Evolutionary conservation across 768 basidiomycete species (phyloP).

Genomic region (Collybia sordida): DNA sequence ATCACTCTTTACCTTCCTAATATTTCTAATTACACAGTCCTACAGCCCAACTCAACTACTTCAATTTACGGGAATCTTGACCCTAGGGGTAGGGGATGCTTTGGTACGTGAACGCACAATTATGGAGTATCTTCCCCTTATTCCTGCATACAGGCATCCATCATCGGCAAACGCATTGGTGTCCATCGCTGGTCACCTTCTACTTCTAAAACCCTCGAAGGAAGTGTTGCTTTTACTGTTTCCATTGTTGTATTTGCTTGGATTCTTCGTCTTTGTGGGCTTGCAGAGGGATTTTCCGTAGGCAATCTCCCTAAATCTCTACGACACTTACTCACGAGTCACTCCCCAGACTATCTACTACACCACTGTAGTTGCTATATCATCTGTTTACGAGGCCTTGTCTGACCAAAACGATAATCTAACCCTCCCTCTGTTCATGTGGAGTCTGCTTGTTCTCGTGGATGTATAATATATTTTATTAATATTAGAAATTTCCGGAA

Average conservation of each 20-base stretch:
- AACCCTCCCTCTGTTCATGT: conserved; percentile 93
- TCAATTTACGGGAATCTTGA: conserved; percentile 83
- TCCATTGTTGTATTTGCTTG: conserved; percentile 73
- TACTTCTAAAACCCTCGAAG: conserved; percentile 89
- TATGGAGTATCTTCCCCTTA: too few relatives aligned
- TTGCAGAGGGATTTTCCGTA: conserved; percentile 78
- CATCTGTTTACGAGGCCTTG: conserved; percentile 83
- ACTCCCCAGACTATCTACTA: conserved; percentile 63
- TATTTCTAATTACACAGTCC: background rate
- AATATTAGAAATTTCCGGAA: conserved; percentile 1
- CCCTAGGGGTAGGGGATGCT: conserved; percentile 92
- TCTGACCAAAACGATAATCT: conserved; percentile 98
- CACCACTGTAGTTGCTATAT: conserved; percentile 54
- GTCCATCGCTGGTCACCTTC: conserved; percentile 80
- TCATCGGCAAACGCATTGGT: conserved; percentile 86
- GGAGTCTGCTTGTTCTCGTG: conserved; percentile 78
- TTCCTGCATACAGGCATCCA: conserved; percentile 67
- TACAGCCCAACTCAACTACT: conserved; percentile 42
- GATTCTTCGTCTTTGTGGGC: conserved; percentile 67
- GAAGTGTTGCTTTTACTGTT: conserved; percentile 76
- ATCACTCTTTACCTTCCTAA: conserved; percentile 6
- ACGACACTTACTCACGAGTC: background rate
- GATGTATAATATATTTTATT: conserved; percentile 21
- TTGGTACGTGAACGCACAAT: conserved; percentile 50
- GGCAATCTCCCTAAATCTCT: conserved; percentile 23